Percentiles rank a stretch among this genome's conserved stretches.
Conservation (phyloP, 768 basidiomycete genomes). For the Russula compacta region DNA sequence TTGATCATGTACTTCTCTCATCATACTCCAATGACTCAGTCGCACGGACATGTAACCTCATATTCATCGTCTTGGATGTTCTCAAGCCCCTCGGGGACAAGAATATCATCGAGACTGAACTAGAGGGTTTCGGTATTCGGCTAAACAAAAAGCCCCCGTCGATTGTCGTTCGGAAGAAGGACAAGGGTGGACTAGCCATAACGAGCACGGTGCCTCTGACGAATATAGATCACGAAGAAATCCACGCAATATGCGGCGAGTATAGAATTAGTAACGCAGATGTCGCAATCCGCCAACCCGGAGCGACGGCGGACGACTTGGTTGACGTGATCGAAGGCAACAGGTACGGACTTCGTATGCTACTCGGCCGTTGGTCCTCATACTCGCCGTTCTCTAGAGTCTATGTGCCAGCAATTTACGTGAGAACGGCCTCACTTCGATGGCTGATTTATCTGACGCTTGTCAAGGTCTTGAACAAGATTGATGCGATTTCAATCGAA, state of each 20-base stretch:
- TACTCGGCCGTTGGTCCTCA: neutral
- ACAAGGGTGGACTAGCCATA: slow-evolving; percentile 89
- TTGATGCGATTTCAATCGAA: slow-evolving; percentile 97
- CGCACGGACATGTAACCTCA: slow-evolving; percentile 94
- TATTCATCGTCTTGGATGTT: slow-evolving; percentile 97
- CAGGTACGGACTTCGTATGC: slow-evolving; percentile 38
- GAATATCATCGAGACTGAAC: slow-evolving; percentile 78
- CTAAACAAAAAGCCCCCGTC: slow-evolving; percentile 92
- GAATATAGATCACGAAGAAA: slow-evolving; percentile 92
- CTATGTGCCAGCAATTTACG: slow-evolving; percentile 89
- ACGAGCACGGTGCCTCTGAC: slow-evolving; percentile 96
- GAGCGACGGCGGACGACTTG: slow-evolving; percentile 88
- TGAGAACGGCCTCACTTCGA: slow-evolving; percentile 29
- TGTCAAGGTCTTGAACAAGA: slow-evolving; percentile 76
- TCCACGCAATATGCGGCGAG: slow-evolving; percentile 90
- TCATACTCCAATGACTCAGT: slow-evolving; percentile 39
- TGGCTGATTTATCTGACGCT: slow-evolving; percentile 8
- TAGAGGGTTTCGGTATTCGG: slow-evolving; percentile 97
- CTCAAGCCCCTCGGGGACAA: slow-evolving; percentile 97
- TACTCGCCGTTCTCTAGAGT: slow-evolving; percentile 41
- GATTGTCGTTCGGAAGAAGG: slow-evolving; percentile 75
- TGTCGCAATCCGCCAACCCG: slow-evolving; percentile 86
- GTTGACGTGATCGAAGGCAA: slow-evolving; percentile 98
- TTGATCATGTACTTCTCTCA: slow-evolving; percentile 6
- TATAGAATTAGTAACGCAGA: slow-evolving; percentile 86